Evolutionary conservation across 306 rosid genomes (phyloP).

Genomic region (Lotus japonicus): DNA sequence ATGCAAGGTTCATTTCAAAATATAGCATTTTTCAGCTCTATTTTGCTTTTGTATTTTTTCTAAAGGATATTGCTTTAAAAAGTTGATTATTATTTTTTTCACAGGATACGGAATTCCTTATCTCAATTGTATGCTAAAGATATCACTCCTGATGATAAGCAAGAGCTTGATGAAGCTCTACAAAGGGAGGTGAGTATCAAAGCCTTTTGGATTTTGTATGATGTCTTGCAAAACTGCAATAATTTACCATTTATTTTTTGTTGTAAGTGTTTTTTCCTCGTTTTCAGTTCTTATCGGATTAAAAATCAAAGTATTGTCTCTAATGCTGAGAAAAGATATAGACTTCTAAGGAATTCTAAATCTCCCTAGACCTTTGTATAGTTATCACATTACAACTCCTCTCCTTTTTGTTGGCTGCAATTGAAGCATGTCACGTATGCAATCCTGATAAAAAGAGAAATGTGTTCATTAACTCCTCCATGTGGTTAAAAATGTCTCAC

Average conservation of each 20-base stretch:
- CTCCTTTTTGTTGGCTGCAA: too few species aligned
- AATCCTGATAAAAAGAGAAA: too few species aligned
- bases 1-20: slow-evolving; percentile 61
- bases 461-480: too few species aligned
- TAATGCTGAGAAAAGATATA: too few species aligned
- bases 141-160: slow-evolving; percentile 97
- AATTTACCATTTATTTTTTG: not conserved
- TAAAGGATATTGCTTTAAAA: not conserved
- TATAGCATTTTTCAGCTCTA: not conserved
- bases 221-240: not conserved
- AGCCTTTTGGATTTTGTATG: not conserved
- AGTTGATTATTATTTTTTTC: not conserved
- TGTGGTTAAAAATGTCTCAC: too few species aligned
- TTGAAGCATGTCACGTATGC: too few species aligned
- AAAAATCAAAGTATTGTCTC: too few species aligned
- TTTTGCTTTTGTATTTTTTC: not conserved
- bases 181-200: slow-evolving; percentile 77
- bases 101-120: slow-evolving; percentile 78
- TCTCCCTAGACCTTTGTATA: too few species aligned
- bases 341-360: too few species aligned
- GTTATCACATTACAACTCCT: too few species aligned
- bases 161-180: slow-evolving; percentile 93
- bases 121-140: slow-evolving; percentile 81
- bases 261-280: too few species aligned
- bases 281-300: too few species aligned